A percentile compares a stretch with the other conserved stretches of the same genome.
These are phyloP conservation scores for Psidium friedrichsthalianum DNA, from an alignment of 345 rosid genomes.

Conservation along the genomic window DNA sequence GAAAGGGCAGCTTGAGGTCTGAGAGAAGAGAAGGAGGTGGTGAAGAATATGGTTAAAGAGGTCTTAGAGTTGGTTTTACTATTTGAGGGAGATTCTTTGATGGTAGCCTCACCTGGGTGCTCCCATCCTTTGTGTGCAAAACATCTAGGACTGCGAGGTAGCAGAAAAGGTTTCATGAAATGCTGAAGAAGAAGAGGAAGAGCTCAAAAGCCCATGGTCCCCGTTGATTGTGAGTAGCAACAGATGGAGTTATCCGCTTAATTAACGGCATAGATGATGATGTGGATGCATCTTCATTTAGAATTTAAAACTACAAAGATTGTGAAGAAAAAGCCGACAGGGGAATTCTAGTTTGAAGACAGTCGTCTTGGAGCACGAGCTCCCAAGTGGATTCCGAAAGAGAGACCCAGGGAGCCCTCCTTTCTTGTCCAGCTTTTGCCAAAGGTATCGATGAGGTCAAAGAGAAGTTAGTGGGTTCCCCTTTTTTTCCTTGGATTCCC, in stretches of 20 bases:
- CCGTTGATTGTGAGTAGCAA: constrained; percentile 42
- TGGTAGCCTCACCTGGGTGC: constrained; percentile 35
- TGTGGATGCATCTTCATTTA: neutral
- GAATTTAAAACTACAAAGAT: neutral
- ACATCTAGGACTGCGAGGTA: constrained; percentile 26
- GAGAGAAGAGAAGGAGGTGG: constrained; percentile 28
- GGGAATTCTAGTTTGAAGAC: neutral
- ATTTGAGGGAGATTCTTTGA: neutral
- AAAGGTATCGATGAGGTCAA: too few species aligned
- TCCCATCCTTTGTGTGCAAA: constrained; percentile 47
- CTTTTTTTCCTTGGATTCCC: too few species aligned
- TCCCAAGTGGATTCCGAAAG: neutral
- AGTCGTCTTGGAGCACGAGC: neutral
- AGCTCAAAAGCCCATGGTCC: constrained; percentile 45
- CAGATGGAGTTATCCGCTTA: constrained; percentile 35
- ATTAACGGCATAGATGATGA: neutral
- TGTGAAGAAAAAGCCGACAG: neutral
- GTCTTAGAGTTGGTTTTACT: constrained; percentile 11
- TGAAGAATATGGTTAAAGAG: constrained; percentile 1
- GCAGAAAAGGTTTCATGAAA: constrained; percentile 27
- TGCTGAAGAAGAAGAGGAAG: constrained; percentile 26
- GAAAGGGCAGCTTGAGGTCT: constrained; percentile 21
- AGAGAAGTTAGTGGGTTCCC: too few species aligned
- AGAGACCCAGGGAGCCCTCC: too few species aligned
- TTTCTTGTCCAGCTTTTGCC: too few species aligned